Percentiles rank a stretch among this genome's conserved stretches.
phyloP scores from a whole-genome alignment of 1,284 basidiomycete species.

The Trametes sp. region DNA sequence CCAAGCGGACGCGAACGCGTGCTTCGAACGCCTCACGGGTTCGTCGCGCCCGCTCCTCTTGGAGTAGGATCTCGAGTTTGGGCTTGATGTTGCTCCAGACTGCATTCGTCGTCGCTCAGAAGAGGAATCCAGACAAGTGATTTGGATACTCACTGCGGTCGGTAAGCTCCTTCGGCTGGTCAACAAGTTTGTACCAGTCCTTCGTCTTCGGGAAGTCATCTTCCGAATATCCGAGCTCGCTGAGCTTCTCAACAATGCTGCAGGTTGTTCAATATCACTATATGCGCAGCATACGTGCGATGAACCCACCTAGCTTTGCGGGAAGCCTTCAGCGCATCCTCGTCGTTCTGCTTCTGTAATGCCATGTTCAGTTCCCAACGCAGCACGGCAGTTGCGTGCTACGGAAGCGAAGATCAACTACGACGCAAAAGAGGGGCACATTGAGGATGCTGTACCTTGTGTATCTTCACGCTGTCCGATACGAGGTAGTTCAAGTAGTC shows the following conservation, averaged over 20 bases:
- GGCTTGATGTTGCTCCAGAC: slow-evolving; percentile 21
- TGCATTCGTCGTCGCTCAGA: neutral
- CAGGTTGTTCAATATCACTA: neutral
- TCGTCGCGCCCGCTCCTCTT: neutral
- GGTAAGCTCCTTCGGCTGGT: slow-evolving; percentile 16
- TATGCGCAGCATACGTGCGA: neutral
- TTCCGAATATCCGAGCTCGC: slow-evolving; percentile 11
- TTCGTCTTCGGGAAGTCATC: slow-evolving; percentile 11
- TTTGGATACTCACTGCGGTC: slow-evolving; percentile 14
- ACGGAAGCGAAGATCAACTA: too few species aligned
- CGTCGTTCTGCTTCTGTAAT: neutral
- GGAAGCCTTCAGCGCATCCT: neutral
- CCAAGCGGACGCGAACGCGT: neutral
- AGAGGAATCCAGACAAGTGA: too few species aligned
- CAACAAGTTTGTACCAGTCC: slow-evolving; percentile 8
- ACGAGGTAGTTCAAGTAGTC: neutral
- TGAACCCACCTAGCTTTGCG: slow-evolving; percentile 16
- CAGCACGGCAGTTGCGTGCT: slow-evolving; percentile 14
- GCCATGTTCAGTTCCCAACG: neutral
- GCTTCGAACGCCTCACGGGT: neutral
- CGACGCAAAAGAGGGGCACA: slow-evolving; percentile 22
- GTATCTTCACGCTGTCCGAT: neutral
- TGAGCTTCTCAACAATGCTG: slow-evolving; percentile 12
- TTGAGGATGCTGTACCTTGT: slow-evolving; percentile 3
- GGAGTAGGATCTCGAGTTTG: slow-evolving; percentile 15